Base-by-base conservation (phyloP, 371 early-diverging fungal genomes). In the Mucor circinelloides region DNA sequence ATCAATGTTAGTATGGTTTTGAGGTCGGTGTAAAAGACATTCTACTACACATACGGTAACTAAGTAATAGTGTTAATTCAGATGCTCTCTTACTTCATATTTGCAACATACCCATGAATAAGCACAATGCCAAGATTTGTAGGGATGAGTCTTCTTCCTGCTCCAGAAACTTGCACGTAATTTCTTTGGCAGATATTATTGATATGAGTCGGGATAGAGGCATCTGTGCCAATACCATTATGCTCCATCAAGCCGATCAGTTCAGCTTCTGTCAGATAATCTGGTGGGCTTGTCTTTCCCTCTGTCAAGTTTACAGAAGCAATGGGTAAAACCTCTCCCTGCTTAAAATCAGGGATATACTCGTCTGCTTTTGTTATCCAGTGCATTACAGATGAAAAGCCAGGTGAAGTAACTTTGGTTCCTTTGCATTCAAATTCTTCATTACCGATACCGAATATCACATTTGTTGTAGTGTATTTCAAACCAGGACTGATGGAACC, bases 141-240 rank as follows among this genome's bases (percentile, higher is more conserved):
- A 2, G 86, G 86, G 3, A 85, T 67, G 19, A 85, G 31, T 17
- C 68, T 69, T 50, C 86, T 78, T 8, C 71, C 66, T 19, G 74
- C 38, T 8, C 83, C 78, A 7, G 69, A 62, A 0, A 84, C 84
- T 58, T 74, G 75, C 0, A 85, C 86, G 77, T 92, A 92, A 31
- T 83, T 80, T 70, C 92, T 75, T 31, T 82, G 83, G 60, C 86
- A 85, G n/a, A 92, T 90, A 44, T 89, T 89, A 52, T 88, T 84
- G 58, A 92, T 92, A 63, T 92, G 92, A n/a, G 87, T 88, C 40
- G 90, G 88, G 46, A 92, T 92, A 5, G 90, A 89, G 6, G 91
- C 91, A 76, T 93, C 93, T 5, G 93, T 93, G n/a, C 93, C 93
- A 55, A 93, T 93, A 15, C 93, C 93, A 71, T 90, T 80, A 58